Percentiles rank a stretch among this genome's conserved stretches.
Conservation (phyloP, 345 rosid species). For the Corymbia maculata region DNA sequence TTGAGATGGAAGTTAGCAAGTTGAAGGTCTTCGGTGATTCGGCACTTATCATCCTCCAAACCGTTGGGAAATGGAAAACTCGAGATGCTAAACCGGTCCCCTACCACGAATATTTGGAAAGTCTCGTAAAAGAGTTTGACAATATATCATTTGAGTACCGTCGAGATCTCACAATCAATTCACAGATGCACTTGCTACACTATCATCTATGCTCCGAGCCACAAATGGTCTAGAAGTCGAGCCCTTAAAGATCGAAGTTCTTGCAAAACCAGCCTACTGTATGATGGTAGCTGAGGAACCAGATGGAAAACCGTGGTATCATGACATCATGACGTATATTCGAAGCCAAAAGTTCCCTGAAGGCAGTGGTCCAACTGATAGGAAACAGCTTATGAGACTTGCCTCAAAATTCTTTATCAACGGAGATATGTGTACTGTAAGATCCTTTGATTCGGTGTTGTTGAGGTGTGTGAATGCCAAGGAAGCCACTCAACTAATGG, state of each 20-base stretch:
- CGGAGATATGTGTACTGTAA: not conserved
- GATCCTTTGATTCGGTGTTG: not conserved
- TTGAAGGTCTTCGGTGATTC: too few species aligned
- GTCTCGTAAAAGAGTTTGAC: too few species aligned
- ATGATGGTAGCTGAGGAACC: not conserved
- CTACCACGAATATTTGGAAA: too few species aligned
- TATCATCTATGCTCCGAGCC: not conserved
- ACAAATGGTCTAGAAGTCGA: not conserved
- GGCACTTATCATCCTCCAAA: too few species aligned
- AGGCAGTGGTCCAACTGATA: too few species aligned
- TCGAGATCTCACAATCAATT: too few species aligned
- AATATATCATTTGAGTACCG: too few species aligned
- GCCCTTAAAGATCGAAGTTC: not conserved
- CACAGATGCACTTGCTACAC: too few species aligned
- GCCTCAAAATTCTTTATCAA: not conserved
- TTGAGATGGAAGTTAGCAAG: not conserved
- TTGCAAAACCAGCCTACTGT: not conserved
- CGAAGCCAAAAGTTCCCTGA: not conserved
- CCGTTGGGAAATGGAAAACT: too few species aligned
- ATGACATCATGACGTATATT: not conserved
- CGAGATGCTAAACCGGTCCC: too few species aligned
- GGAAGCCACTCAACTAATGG: not conserved
- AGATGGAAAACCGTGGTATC: not conserved
- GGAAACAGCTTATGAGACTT: not conserved
- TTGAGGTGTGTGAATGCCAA: not conserved